These are phyloP conservation scores for Senecio squalidus DNA, from an alignment of 140 eudicot genomes.

Conservation along the genomic window DNA sequence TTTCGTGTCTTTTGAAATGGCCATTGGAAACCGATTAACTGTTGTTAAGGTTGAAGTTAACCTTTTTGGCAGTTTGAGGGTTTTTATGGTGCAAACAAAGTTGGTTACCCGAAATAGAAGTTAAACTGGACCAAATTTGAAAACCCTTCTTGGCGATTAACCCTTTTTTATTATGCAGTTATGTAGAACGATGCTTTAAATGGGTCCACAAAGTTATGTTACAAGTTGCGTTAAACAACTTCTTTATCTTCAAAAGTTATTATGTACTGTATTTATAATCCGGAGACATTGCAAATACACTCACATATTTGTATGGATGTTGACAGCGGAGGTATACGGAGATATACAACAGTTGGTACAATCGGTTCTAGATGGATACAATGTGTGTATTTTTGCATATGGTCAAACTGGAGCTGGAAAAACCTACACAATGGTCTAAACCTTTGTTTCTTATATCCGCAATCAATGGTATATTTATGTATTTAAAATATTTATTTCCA, in stretches of 20 bases:
- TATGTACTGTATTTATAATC: background rate
- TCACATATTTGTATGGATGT: conserved; percentile 3
- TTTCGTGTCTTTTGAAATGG: too few species aligned
- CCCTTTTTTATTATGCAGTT: background rate
- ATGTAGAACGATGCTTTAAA: background rate
- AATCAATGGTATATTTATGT: background rate
- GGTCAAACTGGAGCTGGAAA: conserved; percentile 99
- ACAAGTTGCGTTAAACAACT: background rate
- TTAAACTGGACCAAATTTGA: too few species aligned
- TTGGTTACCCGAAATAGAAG: background rate
- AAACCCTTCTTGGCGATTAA: background rate
- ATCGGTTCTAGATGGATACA: conserved; percentile 88
- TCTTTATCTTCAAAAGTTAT: background rate
- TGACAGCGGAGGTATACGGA: conserved; percentile 68
- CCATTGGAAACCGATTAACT: too few species aligned
- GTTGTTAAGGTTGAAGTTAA: too few species aligned
- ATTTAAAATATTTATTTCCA: conserved; percentile 8
- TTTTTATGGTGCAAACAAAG: background rate
- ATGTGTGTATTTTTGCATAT: conserved; percentile 95
- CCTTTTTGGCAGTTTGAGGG: background rate
- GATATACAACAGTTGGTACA: conserved; percentile 76
- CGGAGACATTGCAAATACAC: background rate
- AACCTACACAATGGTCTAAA: conserved; percentile 90
- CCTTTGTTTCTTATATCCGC: too few species aligned
- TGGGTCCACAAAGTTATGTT: background rate